Evolutionary conservation across 345 rosid genomes (phyloP), one percentile per base, ranked within the genome.

Genomic region (Eucalyptus pauciflora): DNA sequence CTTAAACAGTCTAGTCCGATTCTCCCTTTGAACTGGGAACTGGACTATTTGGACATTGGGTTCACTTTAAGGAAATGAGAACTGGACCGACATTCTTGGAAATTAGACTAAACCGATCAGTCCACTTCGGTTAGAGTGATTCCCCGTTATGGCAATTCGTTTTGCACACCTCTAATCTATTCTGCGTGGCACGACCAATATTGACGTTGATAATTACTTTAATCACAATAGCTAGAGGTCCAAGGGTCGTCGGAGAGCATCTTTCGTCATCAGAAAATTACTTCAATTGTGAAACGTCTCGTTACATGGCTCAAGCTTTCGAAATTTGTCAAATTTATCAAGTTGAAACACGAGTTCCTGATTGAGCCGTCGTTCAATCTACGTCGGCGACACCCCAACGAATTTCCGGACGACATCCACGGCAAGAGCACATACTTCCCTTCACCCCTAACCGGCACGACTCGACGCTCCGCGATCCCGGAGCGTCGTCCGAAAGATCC

Each of bases 61-160:
- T 52, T 52, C 10, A 18, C 54, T 52, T 52, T 52, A 52, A 18
- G 9, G 4, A 17, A 51, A 0, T 17, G 4, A 52, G 56, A 52
- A 52, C 2, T 17, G 0, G 24, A 52, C 0, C 0, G 2, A 7
- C 2, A 52, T 52, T 52, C 5, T 20, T 0, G 0, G 0, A 2
- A 7, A 52, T 0, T 0, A 52, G 0, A 52, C 10, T 52, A 52
- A 52, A 52, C 2, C 1, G 2, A 52, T 52, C 2, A 8, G 0
- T 20, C 4, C 1, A 8, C 2, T 18, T 3, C 4, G 0, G 0
- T 20, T 0, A 0, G 2, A 52, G 2, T 52, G 10, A 2, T 52
- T 52, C 1, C 1, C 2, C 1, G 1, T 52, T 52, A 0, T 8
- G 1, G 2, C 1, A 52, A 20, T 52, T 7, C 0, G 10, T 52